phyloP scores from a whole-genome alignment of 2,329 filamentous ascomycete species.

The Claviceps sp. region DNA sequence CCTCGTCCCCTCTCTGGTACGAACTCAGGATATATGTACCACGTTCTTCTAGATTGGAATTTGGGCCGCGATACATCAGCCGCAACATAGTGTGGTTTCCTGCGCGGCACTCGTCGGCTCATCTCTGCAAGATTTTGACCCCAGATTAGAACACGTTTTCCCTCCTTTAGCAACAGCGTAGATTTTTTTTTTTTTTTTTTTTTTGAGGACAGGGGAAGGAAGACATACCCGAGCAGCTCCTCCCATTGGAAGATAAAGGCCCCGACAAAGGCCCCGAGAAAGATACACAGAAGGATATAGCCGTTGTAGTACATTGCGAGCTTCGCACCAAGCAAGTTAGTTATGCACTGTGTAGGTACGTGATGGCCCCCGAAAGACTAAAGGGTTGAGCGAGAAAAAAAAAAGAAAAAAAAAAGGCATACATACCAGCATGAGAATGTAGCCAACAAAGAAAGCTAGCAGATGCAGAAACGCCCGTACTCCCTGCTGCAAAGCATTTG shows the following conservation, averaged over 20 bases:
- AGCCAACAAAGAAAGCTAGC: conserved; percentile 60
- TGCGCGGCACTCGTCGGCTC: conserved; percentile 21
- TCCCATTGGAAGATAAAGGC: conserved; percentile 65
- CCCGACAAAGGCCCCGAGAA: conserved; percentile 62
- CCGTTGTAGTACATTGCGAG: conserved; percentile 51
- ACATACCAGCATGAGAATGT: conserved; percentile 56
- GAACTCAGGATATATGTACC: too few species aligned
- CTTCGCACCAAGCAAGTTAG: conserved; percentile 9
- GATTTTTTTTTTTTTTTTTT: too few species aligned
- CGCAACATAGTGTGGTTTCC: conserved; percentile 29
- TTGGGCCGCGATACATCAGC: conserved; percentile 13
- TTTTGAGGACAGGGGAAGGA: background rate
- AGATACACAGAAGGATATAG: conserved; percentile 70
- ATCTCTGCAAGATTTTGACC: conserved; percentile 3
- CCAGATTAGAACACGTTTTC: too few species aligned
- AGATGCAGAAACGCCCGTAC: conserved; percentile 55
- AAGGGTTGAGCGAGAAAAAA: background rate
- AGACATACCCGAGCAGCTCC: conserved; percentile 21
- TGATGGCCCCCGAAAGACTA: too few species aligned
- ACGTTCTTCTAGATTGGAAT: too few species aligned
- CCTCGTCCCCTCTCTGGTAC: too few species aligned
- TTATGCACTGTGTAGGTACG: background rate
- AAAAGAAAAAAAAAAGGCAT: too few species aligned
- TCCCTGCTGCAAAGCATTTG: conserved; percentile 51
- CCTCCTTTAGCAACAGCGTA: too few species aligned